Conservation (phyloP, 805 yeast genomes). For the Saccharomycopsis schoenii region DNA sequence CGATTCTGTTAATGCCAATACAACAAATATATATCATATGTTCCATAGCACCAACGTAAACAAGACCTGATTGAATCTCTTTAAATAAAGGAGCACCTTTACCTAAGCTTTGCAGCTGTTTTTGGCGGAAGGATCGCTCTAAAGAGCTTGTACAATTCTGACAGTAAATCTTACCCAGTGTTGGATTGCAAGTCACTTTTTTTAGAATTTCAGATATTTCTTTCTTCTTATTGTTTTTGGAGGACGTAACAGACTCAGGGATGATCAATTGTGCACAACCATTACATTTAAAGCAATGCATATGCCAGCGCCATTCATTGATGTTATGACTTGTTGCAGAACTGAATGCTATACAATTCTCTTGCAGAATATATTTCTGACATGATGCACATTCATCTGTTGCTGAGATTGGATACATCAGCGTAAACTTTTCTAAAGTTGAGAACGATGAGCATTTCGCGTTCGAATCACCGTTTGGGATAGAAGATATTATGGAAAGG, state of each 20-base stretch:
- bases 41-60: constrained; percentile 51
- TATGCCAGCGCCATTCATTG: constrained; percentile 73
- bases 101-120: neutral
- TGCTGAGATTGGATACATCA: neutral
- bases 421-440: neutral
- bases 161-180: constrained; percentile 39
- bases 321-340: constrained; percentile 6
- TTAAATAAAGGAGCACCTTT: neutral
- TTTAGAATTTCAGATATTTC: constrained; percentile 20
- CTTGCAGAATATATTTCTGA: constrained; percentile 50
- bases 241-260: neutral
- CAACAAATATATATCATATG: constrained; percentile 72
- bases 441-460: neutral
- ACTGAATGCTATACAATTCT: constrained; percentile 51
- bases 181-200: constrained; percentile 34
- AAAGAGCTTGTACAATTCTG: constrained; percentile 43
- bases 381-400: constrained; percentile 22
- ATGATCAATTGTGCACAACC: constrained; percentile 30
- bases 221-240: neutral
- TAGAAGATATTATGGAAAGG: constrained; percentile 26
- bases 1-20: constrained; percentile 55
- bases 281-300: constrained; percentile 59
- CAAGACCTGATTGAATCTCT: constrained; percentile 36
- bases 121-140: constrained; percentile 36
- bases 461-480: neutral